phyloP scores from a whole-genome alignment of 2,329 filamentous ascomycete genomes.

The Botryotinia convoluta region DNA sequence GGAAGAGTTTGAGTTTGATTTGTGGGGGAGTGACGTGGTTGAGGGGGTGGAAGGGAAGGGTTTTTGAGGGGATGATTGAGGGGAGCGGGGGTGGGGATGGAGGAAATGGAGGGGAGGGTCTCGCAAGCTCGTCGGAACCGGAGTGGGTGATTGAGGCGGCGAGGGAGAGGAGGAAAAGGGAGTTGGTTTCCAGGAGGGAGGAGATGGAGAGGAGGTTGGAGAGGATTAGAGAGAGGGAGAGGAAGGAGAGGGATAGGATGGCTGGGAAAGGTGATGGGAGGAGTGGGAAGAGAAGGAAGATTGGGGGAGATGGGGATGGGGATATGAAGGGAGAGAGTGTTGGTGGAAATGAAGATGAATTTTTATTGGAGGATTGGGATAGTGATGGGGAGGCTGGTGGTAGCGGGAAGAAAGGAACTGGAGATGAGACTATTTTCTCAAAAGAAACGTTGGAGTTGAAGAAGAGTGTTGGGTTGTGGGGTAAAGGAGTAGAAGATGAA shows the following conservation, averaged over 20 bases:
- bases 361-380: constrained; percentile 66
- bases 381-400: constrained; percentile 54
- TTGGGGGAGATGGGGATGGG: constrained; percentile 23
- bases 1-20: constrained; percentile 71
- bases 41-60: constrained; percentile 57
- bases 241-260: constrained; percentile 48
- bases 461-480: constrained; percentile 49
- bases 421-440: constrained; percentile 49
- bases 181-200: constrained; percentile 53
- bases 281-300: constrained; percentile 47
- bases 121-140: constrained; percentile 55
- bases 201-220: constrained; percentile 59
- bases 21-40: constrained; percentile 72
- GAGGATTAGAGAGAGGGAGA: constrained; percentile 56
- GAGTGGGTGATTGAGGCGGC: constrained; percentile 67
- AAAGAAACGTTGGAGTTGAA: constrained; percentile 61
- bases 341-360: constrained; percentile 54
- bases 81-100: constrained; percentile 48
- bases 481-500: constrained; percentile 41
- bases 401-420: constrained; percentile 29
- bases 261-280: constrained; percentile 43
- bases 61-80: constrained; percentile 50
- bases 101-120: neutral
- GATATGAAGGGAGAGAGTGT: constrained; percentile 35
- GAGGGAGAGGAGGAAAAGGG: constrained; percentile 52